Percentiles rank a stretch among this genome's conserved stretches.
phyloP scores from a whole-genome alignment of 2,329 filamentous ascomycete species.

The Dactylellina sp. region DNA sequence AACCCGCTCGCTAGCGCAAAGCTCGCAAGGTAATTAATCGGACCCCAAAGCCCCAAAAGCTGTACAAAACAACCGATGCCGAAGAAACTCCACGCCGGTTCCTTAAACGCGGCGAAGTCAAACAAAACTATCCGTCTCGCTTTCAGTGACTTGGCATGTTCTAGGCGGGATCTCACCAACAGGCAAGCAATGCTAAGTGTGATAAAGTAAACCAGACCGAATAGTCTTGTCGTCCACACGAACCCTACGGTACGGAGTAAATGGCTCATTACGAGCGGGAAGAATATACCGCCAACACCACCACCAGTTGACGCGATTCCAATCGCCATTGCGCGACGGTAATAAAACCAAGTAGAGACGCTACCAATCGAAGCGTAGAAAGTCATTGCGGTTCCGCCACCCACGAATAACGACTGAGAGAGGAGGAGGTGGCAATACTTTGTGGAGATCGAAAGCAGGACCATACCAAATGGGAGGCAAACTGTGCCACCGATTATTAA shows the following conservation, averaged over 20 bases:
- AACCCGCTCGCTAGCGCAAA: conserved; percentile 54
- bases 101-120: conserved; percentile 54
- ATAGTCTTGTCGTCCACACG: conserved; percentile 49
- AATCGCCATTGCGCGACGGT: conserved; percentile 54
- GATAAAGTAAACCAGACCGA: conserved; percentile 42
- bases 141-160: conserved; percentile 46
- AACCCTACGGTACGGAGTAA: conserved; percentile 32
- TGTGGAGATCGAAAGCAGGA: conserved; percentile 46
- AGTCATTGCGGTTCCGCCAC: conserved; percentile 48
- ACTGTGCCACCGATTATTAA: conserved; percentile 45
- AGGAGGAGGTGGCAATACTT: conserved; percentile 54
- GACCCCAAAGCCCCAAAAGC: conserved; percentile 47
- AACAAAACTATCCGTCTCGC: conserved; percentile 45
- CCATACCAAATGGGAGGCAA: conserved; percentile 44
- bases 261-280: conserved; percentile 46
- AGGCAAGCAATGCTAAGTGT: conserved; percentile 38
- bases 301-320: conserved; percentile 51
- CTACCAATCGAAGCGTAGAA: conserved; percentile 54
- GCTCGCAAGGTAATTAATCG: conserved; percentile 54
- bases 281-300: conserved; percentile 51
- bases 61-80: conserved; percentile 50
- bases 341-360: conserved; percentile 54
- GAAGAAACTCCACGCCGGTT: conserved; percentile 55
- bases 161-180: conserved; percentile 40
- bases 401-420: conserved; percentile 42